Percentiles rank a stretch among this genome's conserved stretches.
phyloP scores from a whole-genome alignment of 2,329 filamentous ascomycete species.

The Cladorrhinum sp. region DNA sequence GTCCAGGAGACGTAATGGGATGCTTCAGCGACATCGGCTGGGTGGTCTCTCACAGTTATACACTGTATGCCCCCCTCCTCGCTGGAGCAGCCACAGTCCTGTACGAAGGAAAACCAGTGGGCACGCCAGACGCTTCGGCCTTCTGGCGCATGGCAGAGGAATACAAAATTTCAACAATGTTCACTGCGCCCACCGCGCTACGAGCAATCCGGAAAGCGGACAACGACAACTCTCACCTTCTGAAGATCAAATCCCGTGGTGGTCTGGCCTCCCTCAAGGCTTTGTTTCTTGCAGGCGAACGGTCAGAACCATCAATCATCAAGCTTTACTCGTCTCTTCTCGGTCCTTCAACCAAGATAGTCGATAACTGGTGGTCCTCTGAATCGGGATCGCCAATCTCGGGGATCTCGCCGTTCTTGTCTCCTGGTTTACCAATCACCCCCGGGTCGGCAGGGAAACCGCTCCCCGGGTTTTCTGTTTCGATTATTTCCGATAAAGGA shows the following conservation, averaged over 20 bases:
- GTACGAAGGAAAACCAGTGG: conserved; percentile 91
- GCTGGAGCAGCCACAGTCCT: conserved; percentile 82
- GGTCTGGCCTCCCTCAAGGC: conserved; percentile 70
- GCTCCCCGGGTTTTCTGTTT: conserved; percentile 87
- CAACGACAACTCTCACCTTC: conserved; percentile 66
- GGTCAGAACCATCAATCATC: conserved; percentile 83
- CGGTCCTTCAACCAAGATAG: conserved; percentile 57
- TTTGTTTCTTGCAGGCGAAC: conserved; percentile 83
- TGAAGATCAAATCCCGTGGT: conserved; percentile 60
- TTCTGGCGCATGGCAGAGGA: conserved; percentile 88
- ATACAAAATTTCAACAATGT: conserved; percentile 79
- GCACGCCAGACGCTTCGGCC: conserved; percentile 79
- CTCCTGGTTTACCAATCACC: conserved; percentile 59
- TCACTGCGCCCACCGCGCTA: conserved; percentile 83
- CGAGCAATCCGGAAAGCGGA: conserved; percentile 86
- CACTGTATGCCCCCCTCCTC: conserved; percentile 83
- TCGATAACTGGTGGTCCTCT: conserved; percentile 63
- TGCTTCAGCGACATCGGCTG: conserved; percentile 74
- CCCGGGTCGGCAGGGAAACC: conserved; percentile 87
- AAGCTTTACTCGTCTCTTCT: conserved; percentile 76
- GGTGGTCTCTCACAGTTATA: conserved; percentile 78
- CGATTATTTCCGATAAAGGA: conserved; percentile 4
- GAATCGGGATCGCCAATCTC: conserved; percentile 59
- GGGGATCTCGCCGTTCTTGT: conserved; percentile 58
- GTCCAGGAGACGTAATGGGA: conserved; percentile 70